phyloP scores from a whole-genome alignment of 176 grass and related monocot genomes.

The Rhipidocladum racemiflorum region DNA sequence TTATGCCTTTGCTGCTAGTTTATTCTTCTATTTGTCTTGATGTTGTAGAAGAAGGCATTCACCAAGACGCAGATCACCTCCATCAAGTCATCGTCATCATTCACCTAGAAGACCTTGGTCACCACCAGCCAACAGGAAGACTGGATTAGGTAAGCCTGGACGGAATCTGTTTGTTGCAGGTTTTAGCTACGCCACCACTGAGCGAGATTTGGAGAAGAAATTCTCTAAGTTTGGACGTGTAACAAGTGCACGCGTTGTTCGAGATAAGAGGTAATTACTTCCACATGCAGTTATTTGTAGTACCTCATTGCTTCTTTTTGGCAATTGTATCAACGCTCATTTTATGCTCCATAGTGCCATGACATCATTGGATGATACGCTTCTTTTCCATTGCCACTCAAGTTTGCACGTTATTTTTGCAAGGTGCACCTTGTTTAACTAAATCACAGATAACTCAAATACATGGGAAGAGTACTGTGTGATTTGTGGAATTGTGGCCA shows the following conservation, averaged over 20 bases:
- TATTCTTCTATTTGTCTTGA: slow-evolving; percentile 21
- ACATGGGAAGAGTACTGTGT: neutral
- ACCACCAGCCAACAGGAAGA: slow-evolving; percentile 56
- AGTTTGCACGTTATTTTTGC: neutral
- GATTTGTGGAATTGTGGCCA: neutral
- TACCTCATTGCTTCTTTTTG: slow-evolving; percentile 13
- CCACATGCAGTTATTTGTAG: slow-evolving; percentile 20
- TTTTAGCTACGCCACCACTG: slow-evolving; percentile 87
- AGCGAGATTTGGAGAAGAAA: slow-evolving; percentile 87
- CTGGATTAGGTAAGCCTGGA: slow-evolving; percentile 81
- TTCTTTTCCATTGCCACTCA: neutral
- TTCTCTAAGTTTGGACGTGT: slow-evolving; percentile 76
- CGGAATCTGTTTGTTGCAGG: slow-evolving; percentile 86
- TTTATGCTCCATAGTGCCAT: slow-evolving; percentile 9
- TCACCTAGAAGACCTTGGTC: slow-evolving; percentile 75
- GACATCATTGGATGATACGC: neutral
- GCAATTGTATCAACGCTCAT: neutral
- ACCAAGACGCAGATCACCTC: slow-evolving; percentile 61
- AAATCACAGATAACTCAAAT: neutral
- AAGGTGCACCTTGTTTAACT: neutral
- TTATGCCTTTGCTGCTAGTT: slow-evolving; percentile 23
- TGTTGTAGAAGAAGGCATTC: slow-evolving; percentile 55
- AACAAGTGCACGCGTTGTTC: slow-evolving; percentile 71
- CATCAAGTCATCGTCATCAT: slow-evolving; percentile 45
- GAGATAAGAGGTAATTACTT: slow-evolving; percentile 65